Conservation (phyloP, 2,329 filamentous ascomycete species). For the Dothiorella sarmentorum region DNA sequence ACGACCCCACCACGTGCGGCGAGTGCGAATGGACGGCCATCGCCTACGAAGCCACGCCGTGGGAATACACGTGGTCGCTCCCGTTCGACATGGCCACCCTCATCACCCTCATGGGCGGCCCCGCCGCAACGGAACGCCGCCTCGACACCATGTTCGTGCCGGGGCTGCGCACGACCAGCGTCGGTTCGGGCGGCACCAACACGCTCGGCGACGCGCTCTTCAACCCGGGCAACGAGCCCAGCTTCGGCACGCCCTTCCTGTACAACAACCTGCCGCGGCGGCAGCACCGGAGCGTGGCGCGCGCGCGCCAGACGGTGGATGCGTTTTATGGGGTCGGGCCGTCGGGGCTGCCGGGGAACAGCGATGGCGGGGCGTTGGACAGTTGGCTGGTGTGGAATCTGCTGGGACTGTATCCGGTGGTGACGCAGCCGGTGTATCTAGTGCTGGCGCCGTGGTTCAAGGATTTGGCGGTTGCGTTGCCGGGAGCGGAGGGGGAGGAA, state of each 20-base stretch:
- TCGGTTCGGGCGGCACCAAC: slow-evolving; percentile 35
- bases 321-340: slow-evolving; percentile 31
- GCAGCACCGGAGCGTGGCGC: slow-evolving; percentile 37
- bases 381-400: slow-evolving; percentile 49
- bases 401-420: slow-evolving; percentile 44
- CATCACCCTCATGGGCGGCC: slow-evolving; percentile 43
- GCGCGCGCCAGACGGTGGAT: slow-evolving; percentile 31
- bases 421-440: slow-evolving; percentile 41
- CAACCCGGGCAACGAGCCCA: slow-evolving; percentile 34
- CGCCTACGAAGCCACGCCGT: slow-evolving; percentile 43
- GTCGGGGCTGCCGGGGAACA: slow-evolving; percentile 42
- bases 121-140: slow-evolving; percentile 36
- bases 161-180: slow-evolving; percentile 33
- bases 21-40: slow-evolving; percentile 42
- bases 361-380: slow-evolving; percentile 44
- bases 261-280: slow-evolving; percentile 31
- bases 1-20: slow-evolving; percentile 42
- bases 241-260: slow-evolving; percentile 25
- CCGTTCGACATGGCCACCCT: slow-evolving; percentile 43
- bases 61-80: slow-evolving; percentile 45
- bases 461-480: slow-evolving; percentile 31
- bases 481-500: slow-evolving; percentile 18
- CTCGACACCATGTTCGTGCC: slow-evolving; percentile 43
- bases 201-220: slow-evolving; percentile 27
- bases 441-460: slow-evolving; percentile 37